Evolutionary conservation across 2,329 filamentous ascomycete genomes (phyloP).

Genomic region (Myriosclerotinia curreyana): DNA sequence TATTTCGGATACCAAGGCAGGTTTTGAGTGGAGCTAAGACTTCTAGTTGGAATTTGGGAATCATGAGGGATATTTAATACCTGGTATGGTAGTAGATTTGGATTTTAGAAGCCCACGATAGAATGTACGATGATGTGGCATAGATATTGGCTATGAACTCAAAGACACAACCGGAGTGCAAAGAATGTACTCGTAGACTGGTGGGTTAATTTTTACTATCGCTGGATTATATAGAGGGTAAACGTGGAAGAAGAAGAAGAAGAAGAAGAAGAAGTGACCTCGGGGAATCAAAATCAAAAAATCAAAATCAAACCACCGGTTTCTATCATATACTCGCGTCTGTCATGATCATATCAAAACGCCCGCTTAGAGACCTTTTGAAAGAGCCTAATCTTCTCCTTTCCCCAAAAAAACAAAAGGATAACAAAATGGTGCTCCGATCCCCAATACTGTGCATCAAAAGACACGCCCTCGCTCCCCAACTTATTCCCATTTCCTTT

Average conservation of each 20-base stretch:
- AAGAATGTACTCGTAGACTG: no score
- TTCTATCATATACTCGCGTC: constrained; percentile 5
- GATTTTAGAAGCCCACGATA: neutral
- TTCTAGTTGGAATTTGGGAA: no score
- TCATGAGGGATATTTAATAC: no score
- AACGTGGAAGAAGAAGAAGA: neutral
- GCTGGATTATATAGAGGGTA: neutral
- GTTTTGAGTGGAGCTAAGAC: no score
- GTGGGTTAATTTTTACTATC: neutral
- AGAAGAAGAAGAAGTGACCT: neutral
- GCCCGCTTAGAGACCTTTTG: neutral
- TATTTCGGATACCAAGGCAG: no score
- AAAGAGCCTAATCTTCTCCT: neutral
- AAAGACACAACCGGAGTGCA: neutral
- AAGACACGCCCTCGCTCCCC: neutral
- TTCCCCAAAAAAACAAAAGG: neutral
- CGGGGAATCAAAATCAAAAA: constrained; percentile 3
- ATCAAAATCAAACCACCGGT: neutral
- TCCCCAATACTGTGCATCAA: constrained; percentile 1
- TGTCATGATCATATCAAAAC: constrained; percentile 8
- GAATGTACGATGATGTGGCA: neutral
- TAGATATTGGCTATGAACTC: neutral
- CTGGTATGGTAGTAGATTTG: no score
- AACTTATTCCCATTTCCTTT: neutral
- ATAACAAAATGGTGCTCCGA: neutral